Base-by-base conservation (phyloP, 441 rosid genomes). In the Omphalea diandra region DNA sequence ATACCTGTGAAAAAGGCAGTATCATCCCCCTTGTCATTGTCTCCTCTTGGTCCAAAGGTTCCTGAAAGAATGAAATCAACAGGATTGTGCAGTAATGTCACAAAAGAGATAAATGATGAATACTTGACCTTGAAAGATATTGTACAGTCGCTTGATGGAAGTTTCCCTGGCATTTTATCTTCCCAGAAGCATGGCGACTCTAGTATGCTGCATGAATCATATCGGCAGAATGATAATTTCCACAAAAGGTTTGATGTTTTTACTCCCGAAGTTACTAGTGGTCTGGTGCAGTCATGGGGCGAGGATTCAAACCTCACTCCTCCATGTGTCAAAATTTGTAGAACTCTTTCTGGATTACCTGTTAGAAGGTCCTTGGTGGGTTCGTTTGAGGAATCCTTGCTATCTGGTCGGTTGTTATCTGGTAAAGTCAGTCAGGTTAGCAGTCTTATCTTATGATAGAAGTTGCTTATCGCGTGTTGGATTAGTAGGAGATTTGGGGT, bases 361-460 rank as follows among this genome's bases (percentile, higher is more conserved):
- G 82, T 81, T 68, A 84, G 77, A 75, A 81, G 90, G 78, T 83
- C 86, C 38, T 81, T 86, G 79, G 74, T 84, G 63, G 90, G 90
- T 65, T 86, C 90, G 43, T 86, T 86, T 81, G 90, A 86, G 87
- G 88, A 86, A 70, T 86, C 90, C n/a, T 60, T 86, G 63, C 70
- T 86, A 40, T 83, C 90, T 46, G 90, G 90, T 64, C 77, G 83
- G 59, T 72, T 86, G 62, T 72, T 80, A 73, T 81, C 87, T 18
- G 70, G 84, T 58, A 84, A 80, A 77, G 76, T 69, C 62, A 72
- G 76, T 68, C 84, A 83, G 90, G 90, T 84, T 72, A 68, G 88
- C 56, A 61, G 58, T 64, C 6, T 1, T 46, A 46, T 17, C 43
- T 50, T 79, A 52, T 47, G 38, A 47, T 59, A 27, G 53, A 55